These are phyloP conservation scores for Drosera spatulata DNA, from an alignment of 179 eudicot species.

Conservation along the genomic window DNA sequence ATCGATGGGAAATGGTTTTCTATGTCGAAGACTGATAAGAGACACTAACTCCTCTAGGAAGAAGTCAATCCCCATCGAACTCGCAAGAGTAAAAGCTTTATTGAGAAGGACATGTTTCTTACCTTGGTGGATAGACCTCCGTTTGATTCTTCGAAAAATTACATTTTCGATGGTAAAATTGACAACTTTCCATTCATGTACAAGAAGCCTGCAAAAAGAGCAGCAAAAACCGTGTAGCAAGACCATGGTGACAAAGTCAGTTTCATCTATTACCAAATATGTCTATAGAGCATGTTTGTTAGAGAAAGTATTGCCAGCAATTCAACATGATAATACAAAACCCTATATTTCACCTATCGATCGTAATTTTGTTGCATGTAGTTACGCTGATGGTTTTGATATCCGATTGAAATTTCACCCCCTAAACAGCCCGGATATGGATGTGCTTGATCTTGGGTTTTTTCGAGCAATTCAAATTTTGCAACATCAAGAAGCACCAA, in stretches of 20 bases:
- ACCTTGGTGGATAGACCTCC: slow-evolving; percentile 5
- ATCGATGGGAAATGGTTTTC: no score
- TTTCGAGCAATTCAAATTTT: no score
- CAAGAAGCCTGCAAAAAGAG: slow-evolving; percentile 5
- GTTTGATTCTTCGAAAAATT: slow-evolving; percentile 6
- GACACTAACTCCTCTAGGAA: slow-evolving; percentile 7
- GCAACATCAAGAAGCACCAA: no score
- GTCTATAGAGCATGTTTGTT: slow-evolving; percentile 3
- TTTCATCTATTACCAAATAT: slow-evolving; percentile 6
- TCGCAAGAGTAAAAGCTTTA: slow-evolving; percentile 1
- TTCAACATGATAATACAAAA: slow-evolving; percentile 14
- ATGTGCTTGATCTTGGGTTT: no score
- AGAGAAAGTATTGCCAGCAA: no score
- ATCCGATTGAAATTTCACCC: slow-evolving; percentile 9
- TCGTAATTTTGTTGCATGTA: slow-evolving; percentile 1
- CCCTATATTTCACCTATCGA: slow-evolving; percentile 2
- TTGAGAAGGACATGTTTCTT: slow-evolving; percentile 11
- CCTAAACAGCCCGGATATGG: slow-evolving; percentile 6
- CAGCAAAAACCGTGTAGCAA: slow-evolving; percentile 8
- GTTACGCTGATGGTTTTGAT: slow-evolving; percentile 6
- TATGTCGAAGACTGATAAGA: slow-evolving; percentile 4
- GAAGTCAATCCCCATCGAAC: slow-evolving; percentile 12
- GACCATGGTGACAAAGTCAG: slow-evolving; percentile 11
- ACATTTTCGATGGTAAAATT: slow-evolving; percentile 11
- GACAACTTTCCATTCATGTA: slow-evolving; percentile 8